Evolutionary conservation across 768 basidiomycete genomes (phyloP).

Genomic region (Suillus lakei): DNA sequence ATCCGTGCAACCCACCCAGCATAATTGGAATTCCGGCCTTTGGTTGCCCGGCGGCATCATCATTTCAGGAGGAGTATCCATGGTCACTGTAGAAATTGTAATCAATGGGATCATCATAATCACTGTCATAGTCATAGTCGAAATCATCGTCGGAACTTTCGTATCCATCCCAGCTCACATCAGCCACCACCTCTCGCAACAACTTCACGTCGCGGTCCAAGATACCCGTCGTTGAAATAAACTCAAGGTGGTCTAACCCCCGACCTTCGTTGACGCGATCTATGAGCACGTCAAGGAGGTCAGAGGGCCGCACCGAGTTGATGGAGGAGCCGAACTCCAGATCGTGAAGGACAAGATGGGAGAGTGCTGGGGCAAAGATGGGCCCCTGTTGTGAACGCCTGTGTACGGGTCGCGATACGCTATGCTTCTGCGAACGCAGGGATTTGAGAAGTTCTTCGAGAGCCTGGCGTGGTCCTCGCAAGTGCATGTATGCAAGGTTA

Average conservation of each 20-base stretch:
- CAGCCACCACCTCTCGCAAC: conserved; percentile 5
- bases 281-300: conserved; percentile 3
- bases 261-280: conserved; percentile 1
- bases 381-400: too few relatives aligned
- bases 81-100: too few relatives aligned
- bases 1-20: too few relatives aligned
- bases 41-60: too few relatives aligned
- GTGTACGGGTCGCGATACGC: neutral
- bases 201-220: neutral
- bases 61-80: too few relatives aligned
- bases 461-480: neutral
- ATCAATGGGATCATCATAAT: too few relatives aligned
- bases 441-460: neutral
- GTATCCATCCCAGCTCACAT: conserved; percentile 4
- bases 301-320: neutral
- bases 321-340: neutral
- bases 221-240: neutral
- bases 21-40: too few relatives aligned
- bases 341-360: neutral
- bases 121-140: too few relatives aligned
- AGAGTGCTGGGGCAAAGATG: too few relatives aligned
- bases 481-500: neutral
- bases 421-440: neutral
- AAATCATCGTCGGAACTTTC: neutral
- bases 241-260: neutral